phyloP scores from a whole-genome alignment of 148 eudicot species.

The Silene conica region DNA sequence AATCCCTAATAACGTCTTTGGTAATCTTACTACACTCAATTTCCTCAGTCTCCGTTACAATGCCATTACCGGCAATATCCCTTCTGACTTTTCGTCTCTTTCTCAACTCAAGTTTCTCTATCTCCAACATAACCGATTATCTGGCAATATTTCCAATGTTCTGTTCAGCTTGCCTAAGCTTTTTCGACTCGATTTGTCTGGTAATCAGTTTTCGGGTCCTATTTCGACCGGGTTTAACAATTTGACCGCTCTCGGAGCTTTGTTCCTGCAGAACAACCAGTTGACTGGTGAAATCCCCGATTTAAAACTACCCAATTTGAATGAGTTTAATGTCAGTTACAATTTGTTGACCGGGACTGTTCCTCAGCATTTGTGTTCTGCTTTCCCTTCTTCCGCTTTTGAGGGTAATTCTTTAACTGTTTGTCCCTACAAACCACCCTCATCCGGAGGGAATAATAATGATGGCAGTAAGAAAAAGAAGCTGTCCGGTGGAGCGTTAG shows the following conservation, averaged over 20 bases:
- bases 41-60: slow-evolving; percentile 69
- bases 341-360: slow-evolving; percentile 52
- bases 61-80: slow-evolving; percentile 51
- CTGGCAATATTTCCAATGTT: slow-evolving; percentile 49
- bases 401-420: slow-evolving; percentile 51
- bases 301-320: slow-evolving; percentile 33
- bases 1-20: slow-evolving; percentile 43
- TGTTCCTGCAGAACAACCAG: slow-evolving; percentile 46
- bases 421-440: slow-evolving; percentile 26
- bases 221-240: slow-evolving; percentile 43
- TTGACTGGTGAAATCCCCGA: slow-evolving; percentile 57
- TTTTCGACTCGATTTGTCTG: slow-evolving; percentile 44
- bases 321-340: slow-evolving; percentile 50
- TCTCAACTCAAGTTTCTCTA: slow-evolving; percentile 45
- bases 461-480: slow-evolving; percentile 30
- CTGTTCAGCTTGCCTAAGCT: slow-evolving; percentile 35
- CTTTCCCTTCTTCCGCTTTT: slow-evolving; percentile 41
- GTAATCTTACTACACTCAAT: slow-evolving; percentile 44
- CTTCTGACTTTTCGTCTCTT: slow-evolving; percentile 38
- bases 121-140: slow-evolving; percentile 49
- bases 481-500: slow-evolving; percentile 66
- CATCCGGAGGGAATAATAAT: neutral
- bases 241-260: slow-evolving; percentile 42
- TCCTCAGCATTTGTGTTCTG: slow-evolving; percentile 32
- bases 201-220: slow-evolving; percentile 56